Percentiles rank a stretch among this genome's conserved stretches.
phyloP scores from a whole-genome alignment of 805 yeast species.

The Yamadazyma sp. region DNA sequence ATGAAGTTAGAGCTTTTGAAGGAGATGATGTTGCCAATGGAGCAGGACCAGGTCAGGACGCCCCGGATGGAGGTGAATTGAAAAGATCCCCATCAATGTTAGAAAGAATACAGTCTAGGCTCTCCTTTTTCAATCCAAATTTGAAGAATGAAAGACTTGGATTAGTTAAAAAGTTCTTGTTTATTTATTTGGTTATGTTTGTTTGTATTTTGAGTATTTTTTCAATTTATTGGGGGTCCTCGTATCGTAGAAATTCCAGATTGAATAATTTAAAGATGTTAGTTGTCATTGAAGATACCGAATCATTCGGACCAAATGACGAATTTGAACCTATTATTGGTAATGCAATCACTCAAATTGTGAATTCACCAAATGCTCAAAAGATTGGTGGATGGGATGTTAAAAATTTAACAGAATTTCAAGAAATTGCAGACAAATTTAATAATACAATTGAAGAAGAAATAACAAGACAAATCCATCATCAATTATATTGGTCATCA shows the following conservation, averaged over 20 bases:
- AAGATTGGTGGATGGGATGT: slow-evolving; percentile 36
- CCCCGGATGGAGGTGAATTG: slow-evolving; percentile 2
- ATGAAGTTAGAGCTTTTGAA: too few relatives aligned
- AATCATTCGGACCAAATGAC: slow-evolving; percentile 14
- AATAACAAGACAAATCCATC: slow-evolving; percentile 44
- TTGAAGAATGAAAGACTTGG: slow-evolving; percentile 19
- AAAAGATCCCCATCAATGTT: slow-evolving; percentile 14
- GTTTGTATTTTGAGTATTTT: slow-evolving; percentile 30
- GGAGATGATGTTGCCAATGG: neutral
- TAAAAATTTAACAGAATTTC: slow-evolving; percentile 25
- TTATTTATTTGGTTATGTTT: slow-evolving; percentile 30
- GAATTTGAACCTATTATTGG: slow-evolving; percentile 54
- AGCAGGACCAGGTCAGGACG: slow-evolving; percentile 2
- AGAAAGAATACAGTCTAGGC: slow-evolving; percentile 22
- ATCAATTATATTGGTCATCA: slow-evolving; percentile 62
- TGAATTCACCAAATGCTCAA: slow-evolving; percentile 22
- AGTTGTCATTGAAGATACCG: slow-evolving; percentile 33
- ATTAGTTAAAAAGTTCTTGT: slow-evolving; percentile 16
- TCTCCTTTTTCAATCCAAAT: slow-evolving; percentile 31
- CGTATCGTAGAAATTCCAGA: slow-evolving; percentile 27
- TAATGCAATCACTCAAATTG: slow-evolving; percentile 33
- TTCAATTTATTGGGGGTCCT: slow-evolving; percentile 42
- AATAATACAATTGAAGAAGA: slow-evolving; percentile 32
- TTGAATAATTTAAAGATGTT: slow-evolving; percentile 32
- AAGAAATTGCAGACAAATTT: slow-evolving; percentile 24